A percentile compares a stretch with the other conserved stretches of the same genome.
Conservation (phyloP, 352 stramenopile species). For the Globisporangium lucens region DNA sequence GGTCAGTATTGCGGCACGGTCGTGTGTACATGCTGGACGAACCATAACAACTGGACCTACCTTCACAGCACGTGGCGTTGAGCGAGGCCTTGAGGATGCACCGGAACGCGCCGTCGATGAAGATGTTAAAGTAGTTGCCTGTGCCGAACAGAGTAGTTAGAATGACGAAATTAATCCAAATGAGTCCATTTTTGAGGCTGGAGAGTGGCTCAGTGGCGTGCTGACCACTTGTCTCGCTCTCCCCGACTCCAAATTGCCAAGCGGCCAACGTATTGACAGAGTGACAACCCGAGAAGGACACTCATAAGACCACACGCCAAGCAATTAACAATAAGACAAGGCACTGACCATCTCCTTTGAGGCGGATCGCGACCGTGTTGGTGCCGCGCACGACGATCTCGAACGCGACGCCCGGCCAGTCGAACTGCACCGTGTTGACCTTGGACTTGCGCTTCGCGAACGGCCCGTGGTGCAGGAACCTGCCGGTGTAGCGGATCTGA, state of each 20-base stretch:
- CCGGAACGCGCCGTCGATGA: conserved; percentile 67
- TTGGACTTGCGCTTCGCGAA: conserved; percentile 63
- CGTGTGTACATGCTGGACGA: neutral
- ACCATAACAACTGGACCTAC: conserved; percentile 23
- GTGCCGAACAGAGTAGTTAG: conserved; percentile 5
- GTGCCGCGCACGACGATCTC: conserved; percentile 59
- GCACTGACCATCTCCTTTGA: conserved; percentile 77
- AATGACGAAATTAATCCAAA: neutral
- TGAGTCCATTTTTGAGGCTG: conserved; percentile 2
- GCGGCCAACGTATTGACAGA: neutral
- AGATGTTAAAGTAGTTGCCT: conserved; percentile 90
- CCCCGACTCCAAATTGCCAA: neutral
- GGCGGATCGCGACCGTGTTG: conserved; percentile 61
- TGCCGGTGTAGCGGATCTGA: conserved; percentile 70
- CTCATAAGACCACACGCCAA: neutral
- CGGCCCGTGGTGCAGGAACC: conserved; percentile 71
- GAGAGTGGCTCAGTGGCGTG: conserved; percentile 17
- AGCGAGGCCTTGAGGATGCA: conserved; percentile 79
- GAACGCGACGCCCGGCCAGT: conserved; percentile 74
- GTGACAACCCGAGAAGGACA: neutral
- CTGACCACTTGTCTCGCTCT: conserved; percentile 18
- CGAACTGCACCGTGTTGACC: conserved; percentile 86
- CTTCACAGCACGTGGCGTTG: conserved; percentile 76
- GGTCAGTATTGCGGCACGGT: neutral
- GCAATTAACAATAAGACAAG: neutral